A percentile compares a stretch with the other conserved stretches of the same genome.
phyloP scores from a whole-genome alignment of 768 basidiomycete species.

The Lactarius sanguifluus region DNA sequence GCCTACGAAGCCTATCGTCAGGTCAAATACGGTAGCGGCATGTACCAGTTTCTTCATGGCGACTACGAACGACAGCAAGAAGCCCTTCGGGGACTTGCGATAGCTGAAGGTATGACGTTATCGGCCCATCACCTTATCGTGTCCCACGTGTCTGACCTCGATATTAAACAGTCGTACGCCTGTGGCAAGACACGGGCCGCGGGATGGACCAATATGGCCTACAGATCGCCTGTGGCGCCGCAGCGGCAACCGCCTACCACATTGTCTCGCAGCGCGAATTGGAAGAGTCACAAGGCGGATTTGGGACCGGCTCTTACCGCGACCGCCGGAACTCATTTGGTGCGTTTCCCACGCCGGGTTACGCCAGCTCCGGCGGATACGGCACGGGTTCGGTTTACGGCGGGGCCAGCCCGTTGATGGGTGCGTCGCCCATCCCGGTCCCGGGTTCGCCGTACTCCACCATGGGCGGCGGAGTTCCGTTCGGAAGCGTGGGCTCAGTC shows the following conservation, averaged over 20 bases:
- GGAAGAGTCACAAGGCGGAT: constrained; percentile 9
- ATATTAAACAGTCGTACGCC: constrained; percentile 48
- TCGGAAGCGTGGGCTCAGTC: neutral
- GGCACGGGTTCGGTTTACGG: constrained; percentile 2
- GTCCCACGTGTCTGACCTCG: constrained; percentile 19
- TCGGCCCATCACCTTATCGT: neutral
- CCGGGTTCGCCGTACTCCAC: constrained; percentile 8
- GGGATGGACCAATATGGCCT: constrained; percentile 32
- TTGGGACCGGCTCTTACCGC: constrained; percentile 17
- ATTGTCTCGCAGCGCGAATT: constrained; percentile 22
- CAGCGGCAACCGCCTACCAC: constrained; percentile 23
- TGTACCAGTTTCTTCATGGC: constrained; percentile 56
- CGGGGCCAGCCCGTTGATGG: neutral
- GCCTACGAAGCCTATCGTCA: constrained; percentile 75
- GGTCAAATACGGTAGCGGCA: constrained; percentile 56
- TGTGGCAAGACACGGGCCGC: constrained; percentile 53
- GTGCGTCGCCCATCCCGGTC: neutral
- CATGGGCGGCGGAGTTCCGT: neutral
- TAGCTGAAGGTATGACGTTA: constrained; percentile 59
- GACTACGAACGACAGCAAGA: constrained; percentile 64
- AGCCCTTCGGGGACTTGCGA: constrained; percentile 62
- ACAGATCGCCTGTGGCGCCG: constrained; percentile 22
- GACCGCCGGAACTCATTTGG: constrained; percentile 18
- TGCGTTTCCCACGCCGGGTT: constrained; percentile 7
- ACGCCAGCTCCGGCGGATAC: constrained; percentile 11